A percentile compares a stretch with the other conserved stretches of the same genome.
These are phyloP conservation scores for Pythium rhizo-oryzae DNA, from an alignment of 352 stramenopile species.

Conservation along the genomic window DNA sequence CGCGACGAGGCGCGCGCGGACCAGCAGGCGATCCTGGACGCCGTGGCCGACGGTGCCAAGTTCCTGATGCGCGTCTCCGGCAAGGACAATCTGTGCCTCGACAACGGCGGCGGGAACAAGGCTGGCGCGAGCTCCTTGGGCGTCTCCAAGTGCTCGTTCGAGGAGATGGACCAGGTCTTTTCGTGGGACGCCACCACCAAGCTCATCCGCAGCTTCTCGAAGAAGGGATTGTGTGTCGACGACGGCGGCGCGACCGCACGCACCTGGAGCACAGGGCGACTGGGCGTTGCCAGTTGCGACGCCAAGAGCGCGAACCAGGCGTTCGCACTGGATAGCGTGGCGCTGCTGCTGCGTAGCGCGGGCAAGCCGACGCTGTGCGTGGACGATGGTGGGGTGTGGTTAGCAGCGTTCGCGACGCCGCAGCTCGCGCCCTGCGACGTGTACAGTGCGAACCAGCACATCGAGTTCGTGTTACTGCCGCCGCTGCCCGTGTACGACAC, in stretches of 20 bases:
- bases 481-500: constrained; percentile 6
- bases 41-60: constrained; percentile 7
- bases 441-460: constrained; percentile 32
- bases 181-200: constrained; percentile 27
- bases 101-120: not conserved
- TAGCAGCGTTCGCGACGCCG: constrained; percentile 25
- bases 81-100: constrained; percentile 17
- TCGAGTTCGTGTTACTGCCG: constrained; percentile 17
- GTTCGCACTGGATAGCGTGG: constrained; percentile 21
- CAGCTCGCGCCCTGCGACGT: constrained; percentile 30
- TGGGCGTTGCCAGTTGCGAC: constrained; percentile 22
- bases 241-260: constrained; percentile 30
- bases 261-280: constrained; percentile 25
- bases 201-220: constrained; percentile 26
- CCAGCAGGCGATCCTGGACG: not conserved
- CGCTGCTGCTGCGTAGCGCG: not conserved
- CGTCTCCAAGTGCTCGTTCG: not conserved
- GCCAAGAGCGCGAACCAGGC: constrained; percentile 34
- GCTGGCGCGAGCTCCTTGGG: not conserved
- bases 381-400: constrained; percentile 35
- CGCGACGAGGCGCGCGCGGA: not conserved
- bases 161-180: constrained; percentile 18
- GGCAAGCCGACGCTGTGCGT: constrained; percentile 26
- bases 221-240: constrained; percentile 38
- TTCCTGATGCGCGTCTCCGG: constrained; percentile 5